Percentiles rank a stretch among this genome's conserved stretches.
Evolutionary conservation across 1,284 basidiomycete genomes (phyloP).

Genomic region (Microbotryum intermedium): DNA sequence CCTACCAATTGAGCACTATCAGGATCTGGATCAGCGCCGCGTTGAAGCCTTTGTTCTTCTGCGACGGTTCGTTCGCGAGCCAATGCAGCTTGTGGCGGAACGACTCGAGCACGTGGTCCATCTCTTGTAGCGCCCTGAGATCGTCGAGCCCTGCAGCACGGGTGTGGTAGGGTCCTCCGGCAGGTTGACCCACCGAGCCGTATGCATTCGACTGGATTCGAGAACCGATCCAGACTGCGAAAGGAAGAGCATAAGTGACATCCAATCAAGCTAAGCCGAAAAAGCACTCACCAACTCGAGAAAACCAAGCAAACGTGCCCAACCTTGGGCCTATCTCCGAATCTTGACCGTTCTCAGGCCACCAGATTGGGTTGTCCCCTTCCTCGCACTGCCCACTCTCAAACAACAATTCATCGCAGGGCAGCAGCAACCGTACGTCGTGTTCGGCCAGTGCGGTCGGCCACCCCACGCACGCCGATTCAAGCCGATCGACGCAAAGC

Average conservation of each 20-base stretch:
- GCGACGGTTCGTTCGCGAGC: slow-evolving; percentile 4
- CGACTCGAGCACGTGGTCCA: slow-evolving; percentile 20
- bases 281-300: slow-evolving; percentile 2
- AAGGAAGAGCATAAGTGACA: too few relatives aligned
- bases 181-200: slow-evolving; percentile 8
- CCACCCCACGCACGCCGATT: slow-evolving; percentile 24
- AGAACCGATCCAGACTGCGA: not conserved
- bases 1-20: slow-evolving; percentile 24
- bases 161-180: slow-evolving; percentile 16
- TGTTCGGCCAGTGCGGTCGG: slow-evolving; percentile 20
- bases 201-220: too few relatives aligned
- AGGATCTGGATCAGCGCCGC: slow-evolving; percentile 14
- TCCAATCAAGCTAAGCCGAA: not conserved
- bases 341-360: slow-evolving; percentile 12
- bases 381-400: slow-evolving; percentile 10
- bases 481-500: slow-evolving; percentile 27
- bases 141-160: not conserved
- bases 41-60: slow-evolving; percentile 2
- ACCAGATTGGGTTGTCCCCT: slow-evolving; percentile 26
- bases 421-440: slow-evolving; percentile 26
- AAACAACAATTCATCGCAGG: slow-evolving; percentile 20
- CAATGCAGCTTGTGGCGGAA: slow-evolving; percentile 9
- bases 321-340: not conserved
- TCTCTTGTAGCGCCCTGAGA: slow-evolving; percentile 12
- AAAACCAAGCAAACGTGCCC: slow-evolving; percentile 25